Percentiles rank a stretch among this genome's conserved stretches.
These are phyloP conservation scores for Podosphaera aphanis DNA, from an alignment of 2,329 filamentous ascomycete species.

Conservation along the genomic window DNA sequence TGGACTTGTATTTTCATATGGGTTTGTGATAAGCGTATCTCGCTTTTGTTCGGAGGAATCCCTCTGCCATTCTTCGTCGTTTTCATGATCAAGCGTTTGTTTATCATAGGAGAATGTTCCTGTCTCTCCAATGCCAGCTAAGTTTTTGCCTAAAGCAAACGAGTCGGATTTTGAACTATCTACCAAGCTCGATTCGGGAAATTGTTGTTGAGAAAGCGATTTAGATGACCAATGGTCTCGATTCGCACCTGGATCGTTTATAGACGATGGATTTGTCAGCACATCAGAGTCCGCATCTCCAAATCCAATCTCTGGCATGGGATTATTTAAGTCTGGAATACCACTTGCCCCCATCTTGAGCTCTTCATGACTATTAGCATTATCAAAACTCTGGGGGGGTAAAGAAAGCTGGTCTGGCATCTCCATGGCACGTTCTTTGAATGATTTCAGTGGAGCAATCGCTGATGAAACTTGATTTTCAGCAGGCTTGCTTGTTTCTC, in stretches of 20 bases:
- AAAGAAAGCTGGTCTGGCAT: constrained; percentile 29
- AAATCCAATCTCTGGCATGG: constrained; percentile 52
- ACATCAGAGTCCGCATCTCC: constrained; percentile 35
- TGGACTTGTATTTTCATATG: constrained; percentile 41
- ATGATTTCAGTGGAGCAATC: constrained; percentile 36
- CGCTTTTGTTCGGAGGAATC: constrained; percentile 39
- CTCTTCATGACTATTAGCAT: constrained; percentile 19
- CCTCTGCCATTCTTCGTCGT: constrained; percentile 40
- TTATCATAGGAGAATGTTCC: neutral
- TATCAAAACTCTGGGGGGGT: constrained; percentile 34
- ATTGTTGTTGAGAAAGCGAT: constrained; percentile 23
- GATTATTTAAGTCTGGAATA: constrained; percentile 42
- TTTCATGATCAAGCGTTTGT: constrained; percentile 28
- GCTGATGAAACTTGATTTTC: constrained; percentile 17
- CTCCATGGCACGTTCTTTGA: constrained; percentile 39
- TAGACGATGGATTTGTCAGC: constrained; percentile 64
- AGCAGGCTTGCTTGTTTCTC: constrained; percentile 5
- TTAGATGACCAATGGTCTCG: constrained; percentile 28
- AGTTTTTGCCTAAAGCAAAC: constrained; percentile 21
- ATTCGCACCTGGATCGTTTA: constrained; percentile 45
- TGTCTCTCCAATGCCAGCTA: constrained; percentile 29
- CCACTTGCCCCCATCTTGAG: constrained; percentile 43
- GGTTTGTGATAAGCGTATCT: constrained; percentile 42
- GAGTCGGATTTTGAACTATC: constrained; percentile 7
- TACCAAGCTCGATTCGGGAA: constrained; percentile 3